Conservation (phyloP, 768 basidiomycete species). For the Atractiella rhizophila region DNA sequence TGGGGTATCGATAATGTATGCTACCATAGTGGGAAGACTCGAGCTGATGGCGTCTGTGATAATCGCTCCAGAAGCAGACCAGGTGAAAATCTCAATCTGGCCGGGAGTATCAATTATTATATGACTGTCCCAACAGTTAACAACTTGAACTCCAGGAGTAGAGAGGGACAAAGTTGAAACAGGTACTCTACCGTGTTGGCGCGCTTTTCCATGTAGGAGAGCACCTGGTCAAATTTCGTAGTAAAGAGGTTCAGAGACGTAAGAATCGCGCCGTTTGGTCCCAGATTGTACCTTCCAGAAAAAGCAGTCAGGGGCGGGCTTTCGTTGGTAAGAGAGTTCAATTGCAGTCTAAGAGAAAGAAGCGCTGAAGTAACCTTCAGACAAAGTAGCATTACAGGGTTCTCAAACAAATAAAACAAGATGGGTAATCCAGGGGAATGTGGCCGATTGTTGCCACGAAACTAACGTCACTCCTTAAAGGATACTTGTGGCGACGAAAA, state of each 20-base stretch:
- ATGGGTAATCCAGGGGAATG: background rate
- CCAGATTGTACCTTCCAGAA: constrained; percentile 65
- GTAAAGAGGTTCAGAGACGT: constrained; percentile 94
- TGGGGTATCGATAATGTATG: constrained; percentile 96
- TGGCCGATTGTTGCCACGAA: too few species aligned
- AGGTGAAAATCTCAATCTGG: constrained; percentile 98
- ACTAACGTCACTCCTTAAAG: background rate
- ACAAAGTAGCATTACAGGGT: too few species aligned
- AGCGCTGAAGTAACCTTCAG: too few species aligned
- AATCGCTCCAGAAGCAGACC: constrained; percentile 96
- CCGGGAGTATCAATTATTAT: constrained; percentile 91
- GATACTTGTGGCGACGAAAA: constrained; percentile 12
- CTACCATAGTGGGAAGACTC: constrained; percentile 74
- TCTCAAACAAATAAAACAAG: too few species aligned
- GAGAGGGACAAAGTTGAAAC: too few species aligned
- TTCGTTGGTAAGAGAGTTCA: too few species aligned
- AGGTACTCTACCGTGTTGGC: constrained; percentile 74
- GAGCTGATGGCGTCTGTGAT: constrained; percentile 93
- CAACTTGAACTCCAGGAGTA: too few species aligned
- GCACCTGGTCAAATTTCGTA: constrained; percentile 94
- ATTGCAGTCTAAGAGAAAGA: too few species aligned
- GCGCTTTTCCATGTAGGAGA: constrained; percentile 70
- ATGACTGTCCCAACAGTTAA: too few species aligned
- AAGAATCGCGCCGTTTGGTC: constrained; percentile 91
- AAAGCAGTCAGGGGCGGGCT: too few species aligned